Percentiles rank a stretch among this genome's conserved stretches.
These are phyloP conservation scores for Botrytis elliptica DNA, from an alignment of 2,329 filamentous ascomycete species.

Conservation along the genomic window DNA sequence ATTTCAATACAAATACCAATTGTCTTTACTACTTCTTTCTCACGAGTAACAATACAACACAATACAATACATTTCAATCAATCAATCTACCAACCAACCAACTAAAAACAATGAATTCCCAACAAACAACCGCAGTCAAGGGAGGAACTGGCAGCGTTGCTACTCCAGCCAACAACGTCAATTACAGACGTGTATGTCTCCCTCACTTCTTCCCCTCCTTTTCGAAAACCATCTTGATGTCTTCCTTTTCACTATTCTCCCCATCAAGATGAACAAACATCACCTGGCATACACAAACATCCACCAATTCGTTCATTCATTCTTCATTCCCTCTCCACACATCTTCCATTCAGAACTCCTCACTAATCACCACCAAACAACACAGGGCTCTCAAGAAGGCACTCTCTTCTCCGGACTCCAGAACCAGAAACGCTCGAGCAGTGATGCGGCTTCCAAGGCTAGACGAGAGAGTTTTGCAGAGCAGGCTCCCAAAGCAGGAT, in stretches of 20 bases:
- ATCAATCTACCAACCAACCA: background rate
- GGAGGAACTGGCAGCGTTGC: constrained; percentile 28
- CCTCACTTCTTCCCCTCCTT: background rate
- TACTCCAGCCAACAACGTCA: constrained; percentile 34
- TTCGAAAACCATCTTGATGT: background rate
- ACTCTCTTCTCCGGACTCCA: constrained; percentile 42
- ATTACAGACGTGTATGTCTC: constrained; percentile 28
- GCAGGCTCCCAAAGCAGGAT: constrained; percentile 42
- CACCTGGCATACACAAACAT: background rate
- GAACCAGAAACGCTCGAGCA: constrained; percentile 45
- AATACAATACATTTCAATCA: background rate
- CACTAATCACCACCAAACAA: background rate
- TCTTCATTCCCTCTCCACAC: background rate
- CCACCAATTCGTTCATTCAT: background rate
- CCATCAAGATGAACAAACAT: background rate
- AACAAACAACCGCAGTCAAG: constrained; percentile 27
- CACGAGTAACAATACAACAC: background rate
- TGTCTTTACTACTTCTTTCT: background rate
- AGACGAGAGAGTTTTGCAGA: constrained; percentile 47
- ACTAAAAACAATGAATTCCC: constrained; percentile 2
- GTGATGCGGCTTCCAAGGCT: constrained; percentile 40
- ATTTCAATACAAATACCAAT: background rate
- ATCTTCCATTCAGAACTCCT: too few species aligned
- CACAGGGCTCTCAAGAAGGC: constrained; percentile 26
- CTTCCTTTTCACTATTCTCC: background rate